These are phyloP conservation scores for Acer negundo DNA, from an alignment of 345 rosid species.

Conservation along the genomic window DNA sequence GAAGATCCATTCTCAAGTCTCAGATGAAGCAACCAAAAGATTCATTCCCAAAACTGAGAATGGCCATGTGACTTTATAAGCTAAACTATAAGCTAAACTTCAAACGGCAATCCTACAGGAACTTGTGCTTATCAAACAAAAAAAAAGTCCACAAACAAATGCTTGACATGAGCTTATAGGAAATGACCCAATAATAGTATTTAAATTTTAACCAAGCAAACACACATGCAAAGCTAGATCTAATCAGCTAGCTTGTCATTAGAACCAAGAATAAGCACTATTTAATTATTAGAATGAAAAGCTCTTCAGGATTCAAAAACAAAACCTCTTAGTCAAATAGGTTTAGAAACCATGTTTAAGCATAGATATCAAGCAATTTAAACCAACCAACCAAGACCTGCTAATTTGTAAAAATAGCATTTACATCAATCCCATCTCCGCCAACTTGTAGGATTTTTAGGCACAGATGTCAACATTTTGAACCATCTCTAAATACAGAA, in stretches of 20 bases:
- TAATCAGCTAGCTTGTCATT: too few relatives aligned
- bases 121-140: not conserved
- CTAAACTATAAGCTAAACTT: not conserved
- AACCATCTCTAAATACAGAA: not conserved
- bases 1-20: conserved; percentile 7
- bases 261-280: too few relatives aligned
- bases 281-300: too few relatives aligned
- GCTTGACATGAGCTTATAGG: not conserved
- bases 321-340: too few relatives aligned
- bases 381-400: not conserved
- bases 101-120: not conserved
- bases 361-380: too few relatives aligned
- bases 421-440: not conserved
- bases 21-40: not conserved
- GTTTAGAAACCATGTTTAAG: too few relatives aligned
- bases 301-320: too few relatives aligned
- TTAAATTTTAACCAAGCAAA: too few relatives aligned
- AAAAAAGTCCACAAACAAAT: not conserved
- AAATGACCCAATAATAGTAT: not conserved
- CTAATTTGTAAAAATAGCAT: not conserved
- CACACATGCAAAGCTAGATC: too few relatives aligned
- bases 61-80: not conserved
- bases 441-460: not conserved
- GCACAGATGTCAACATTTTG: not conserved
- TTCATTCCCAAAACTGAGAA: conserved; percentile 1